phyloP scores from a whole-genome alignment of 2,329 filamentous ascomycete species.

The Ophiostoma fasciatum region DNA sequence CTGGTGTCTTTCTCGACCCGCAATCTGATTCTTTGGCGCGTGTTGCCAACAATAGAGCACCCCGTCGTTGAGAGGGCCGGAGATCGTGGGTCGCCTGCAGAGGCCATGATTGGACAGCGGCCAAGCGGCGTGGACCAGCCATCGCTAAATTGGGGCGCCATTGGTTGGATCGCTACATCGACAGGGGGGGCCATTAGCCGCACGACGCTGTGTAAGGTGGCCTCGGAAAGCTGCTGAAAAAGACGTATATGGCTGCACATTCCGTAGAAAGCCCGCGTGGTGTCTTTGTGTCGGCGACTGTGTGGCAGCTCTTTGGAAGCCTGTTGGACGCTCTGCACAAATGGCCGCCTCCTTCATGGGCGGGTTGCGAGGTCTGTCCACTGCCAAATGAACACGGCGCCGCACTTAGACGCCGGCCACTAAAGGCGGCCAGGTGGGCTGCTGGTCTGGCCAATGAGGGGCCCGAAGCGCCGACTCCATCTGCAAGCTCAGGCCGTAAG shows the following conservation, averaged over 20 bases:
- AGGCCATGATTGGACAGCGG: background rate
- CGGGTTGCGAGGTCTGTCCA: too few relatives aligned
- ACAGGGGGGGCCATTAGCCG: too few relatives aligned
- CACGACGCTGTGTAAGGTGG: too few relatives aligned
- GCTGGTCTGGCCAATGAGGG: background rate
- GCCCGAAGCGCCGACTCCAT: background rate
- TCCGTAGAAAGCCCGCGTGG: background rate
- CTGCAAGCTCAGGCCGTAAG: background rate
- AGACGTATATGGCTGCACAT: too few relatives aligned
- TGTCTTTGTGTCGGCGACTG: too few relatives aligned
- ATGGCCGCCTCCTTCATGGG: too few relatives aligned
- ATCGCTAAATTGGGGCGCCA: background rate
- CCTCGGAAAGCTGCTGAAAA: background rate
- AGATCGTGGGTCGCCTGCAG: background rate
- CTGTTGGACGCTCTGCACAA: too few relatives aligned
- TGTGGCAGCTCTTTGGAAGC: too few relatives aligned
- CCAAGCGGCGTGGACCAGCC: background rate
- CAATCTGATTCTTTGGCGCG: background rate
- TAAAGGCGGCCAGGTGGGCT: background rate
- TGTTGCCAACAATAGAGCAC: background rate
- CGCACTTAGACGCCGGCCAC: conserved; percentile 3
- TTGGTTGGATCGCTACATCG: background rate
- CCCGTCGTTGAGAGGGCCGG: background rate
- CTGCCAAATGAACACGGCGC: too few relatives aligned
- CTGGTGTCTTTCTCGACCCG: too few relatives aligned